Base-by-base conservation (phyloP, 129 eudicot species). In the Chrysanthemum seticuspe region DNA sequence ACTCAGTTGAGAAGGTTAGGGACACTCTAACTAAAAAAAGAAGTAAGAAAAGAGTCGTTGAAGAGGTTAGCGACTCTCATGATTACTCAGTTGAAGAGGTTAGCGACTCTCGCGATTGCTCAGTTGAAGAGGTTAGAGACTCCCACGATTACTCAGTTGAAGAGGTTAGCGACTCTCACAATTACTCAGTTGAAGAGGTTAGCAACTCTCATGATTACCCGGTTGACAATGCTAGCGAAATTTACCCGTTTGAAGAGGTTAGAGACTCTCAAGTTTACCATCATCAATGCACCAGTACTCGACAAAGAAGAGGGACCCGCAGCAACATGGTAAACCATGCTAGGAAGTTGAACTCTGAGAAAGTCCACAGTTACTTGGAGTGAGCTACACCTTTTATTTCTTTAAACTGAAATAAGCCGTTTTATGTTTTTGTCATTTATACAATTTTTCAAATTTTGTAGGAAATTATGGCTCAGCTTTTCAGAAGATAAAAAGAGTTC, bases 401-500 rank as follows among this genome's bases (percentile, higher is more conserved):
- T 18, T 44, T n/a, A 34, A 64, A 13, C 54, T 31, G 8, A 12
- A 44, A 40, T 23, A 23, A 15, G 10, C 2, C 14, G 36, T 47
- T 67, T 54, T 29, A 57, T 31, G 36, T 11, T 65, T 4, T 78
- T 67, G 58, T 74, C 27, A 36, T 62, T n/a, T 65, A 66, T 44
- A 59, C 4, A 52, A 13, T 2, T 5, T 53, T 63, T n/a, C 53
- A 60, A 19, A 40, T 48, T 70, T 12, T 62, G 55, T 74, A 91
- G 96, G 87, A 82, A 73, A 31, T 1, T 91, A 68, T 88, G 93
- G 97, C 76, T 47, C 21, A 69, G 71, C 65, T 71, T 82, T 70
- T 67, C 96, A 1, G 85, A 81, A 69, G 89, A 84, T n/a, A 88
- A 73, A 68, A 75, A 66, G 72, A 77, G 50, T 13, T 73, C 89